A percentile compares a stretch with the other conserved stretches of the same genome.
Conservation (phyloP, 306 rosid species). For the Astragalus glycyphyllos region DNA sequence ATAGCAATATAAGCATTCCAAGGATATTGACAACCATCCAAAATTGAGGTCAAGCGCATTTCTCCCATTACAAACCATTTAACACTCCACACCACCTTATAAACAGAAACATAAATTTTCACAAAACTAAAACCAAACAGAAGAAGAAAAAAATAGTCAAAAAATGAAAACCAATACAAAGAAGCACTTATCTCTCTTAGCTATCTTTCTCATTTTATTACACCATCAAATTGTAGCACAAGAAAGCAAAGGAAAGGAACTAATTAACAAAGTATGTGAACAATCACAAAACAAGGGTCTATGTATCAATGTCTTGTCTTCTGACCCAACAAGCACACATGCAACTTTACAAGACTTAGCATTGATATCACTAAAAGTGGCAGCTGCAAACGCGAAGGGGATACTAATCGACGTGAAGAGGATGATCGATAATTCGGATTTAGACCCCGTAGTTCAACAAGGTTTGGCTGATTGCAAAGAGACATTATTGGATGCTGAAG, state of each 20-base stretch:
- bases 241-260: neutral
- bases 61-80: constrained; percentile 15
- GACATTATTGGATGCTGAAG: constrained; percentile 36
- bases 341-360: constrained; percentile 22
- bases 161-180: constrained; percentile 47
- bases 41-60: constrained; percentile 44
- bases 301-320: neutral
- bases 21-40: neutral
- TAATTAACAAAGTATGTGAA: constrained; percentile 21
- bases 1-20: neutral
- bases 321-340: neutral
- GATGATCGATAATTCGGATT: constrained; percentile 12
- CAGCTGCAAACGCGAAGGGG: constrained; percentile 9
- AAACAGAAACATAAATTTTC: constrained; percentile 1
- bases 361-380: constrained; percentile 31
- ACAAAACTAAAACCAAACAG: neutral
- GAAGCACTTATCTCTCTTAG: constrained; percentile 31
- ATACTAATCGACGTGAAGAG: constrained; percentile 19
- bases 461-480: constrained; percentile 54
- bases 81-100: constrained; percentile 13
- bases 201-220: constrained; percentile 21
- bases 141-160: neutral
- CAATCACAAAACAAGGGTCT: neutral
- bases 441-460: constrained; percentile 43
- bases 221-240: constrained; percentile 26